phyloP scores from a whole-genome alignment of 495 filamentous ascomycete genomes.

The Oleoguttula mirabilis region DNA sequence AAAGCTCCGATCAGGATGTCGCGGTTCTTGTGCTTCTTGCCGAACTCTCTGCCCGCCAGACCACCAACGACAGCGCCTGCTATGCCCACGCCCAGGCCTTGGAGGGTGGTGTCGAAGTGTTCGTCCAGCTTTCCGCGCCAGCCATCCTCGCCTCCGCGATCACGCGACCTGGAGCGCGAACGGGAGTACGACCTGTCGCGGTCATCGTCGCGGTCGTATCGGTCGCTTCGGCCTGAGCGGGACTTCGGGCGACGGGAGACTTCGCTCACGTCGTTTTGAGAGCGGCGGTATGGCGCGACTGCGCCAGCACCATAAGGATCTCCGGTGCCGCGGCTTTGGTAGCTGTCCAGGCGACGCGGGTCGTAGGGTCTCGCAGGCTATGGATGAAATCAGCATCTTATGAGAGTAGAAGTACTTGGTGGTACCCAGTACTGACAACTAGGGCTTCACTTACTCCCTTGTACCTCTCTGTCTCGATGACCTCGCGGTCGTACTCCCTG shows the following conservation, averaged over 20 bases:
- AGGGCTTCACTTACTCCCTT: conserved; percentile 15
- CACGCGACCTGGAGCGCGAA: conserved; percentile 8
- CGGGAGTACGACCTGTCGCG: conserved; percentile 9
- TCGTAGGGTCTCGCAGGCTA: conserved; percentile 9
- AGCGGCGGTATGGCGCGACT: conserved; percentile 17
- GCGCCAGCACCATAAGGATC: conserved; percentile 16
- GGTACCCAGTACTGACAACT: conserved; percentile 6
- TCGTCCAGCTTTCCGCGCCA: conserved; percentile 20
- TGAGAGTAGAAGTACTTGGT: too few relatives aligned
- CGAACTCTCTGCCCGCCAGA: conserved; percentile 17
- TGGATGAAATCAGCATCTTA: conserved; percentile 8
- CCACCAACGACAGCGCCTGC: conserved; percentile 20
- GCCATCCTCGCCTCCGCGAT: neutral
- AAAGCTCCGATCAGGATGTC: conserved; percentile 18
- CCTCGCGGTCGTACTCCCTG: conserved; percentile 12
- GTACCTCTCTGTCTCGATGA: conserved; percentile 20
- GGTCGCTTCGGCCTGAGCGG: conserved; percentile 11
- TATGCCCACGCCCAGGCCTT: conserved; percentile 15
- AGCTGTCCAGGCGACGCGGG: conserved; percentile 9
- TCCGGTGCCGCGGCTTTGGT: neutral
- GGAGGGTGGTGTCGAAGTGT: conserved; percentile 17
- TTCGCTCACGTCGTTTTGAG: conserved; percentile 6
- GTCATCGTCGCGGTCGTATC: conserved; percentile 3
- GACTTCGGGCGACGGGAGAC: conserved; percentile 7
- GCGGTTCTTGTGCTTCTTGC: conserved; percentile 13